These are phyloP conservation scores for Fusarium fujikuroi DNA, from an alignment of 2,329 filamentous ascomycete species.

Conservation along the genomic window DNA sequence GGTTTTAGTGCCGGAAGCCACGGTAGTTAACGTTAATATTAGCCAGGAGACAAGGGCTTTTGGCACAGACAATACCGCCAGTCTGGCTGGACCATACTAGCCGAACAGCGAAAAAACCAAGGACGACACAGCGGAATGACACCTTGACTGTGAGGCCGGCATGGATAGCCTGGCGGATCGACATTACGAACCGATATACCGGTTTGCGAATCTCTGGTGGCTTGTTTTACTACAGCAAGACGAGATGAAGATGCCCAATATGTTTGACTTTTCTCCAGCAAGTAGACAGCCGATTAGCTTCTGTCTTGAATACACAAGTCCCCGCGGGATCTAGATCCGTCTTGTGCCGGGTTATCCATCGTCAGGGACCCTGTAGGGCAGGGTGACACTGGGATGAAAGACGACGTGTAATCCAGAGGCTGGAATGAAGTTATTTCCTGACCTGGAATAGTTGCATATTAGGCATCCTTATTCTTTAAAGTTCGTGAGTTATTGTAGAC, in stretches of 20 bases:
- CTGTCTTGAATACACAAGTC: slow-evolving; percentile 1
- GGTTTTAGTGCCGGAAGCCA: slow-evolving; percentile 26
- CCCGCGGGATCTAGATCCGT: slow-evolving; percentile 26
- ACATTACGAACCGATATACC: slow-evolving; percentile 9
- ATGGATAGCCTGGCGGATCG: slow-evolving; percentile 35
- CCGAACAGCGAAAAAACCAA: slow-evolving; percentile 21
- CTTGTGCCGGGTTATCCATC: slow-evolving; percentile 3
- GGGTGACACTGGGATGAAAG: slow-evolving; percentile 2
- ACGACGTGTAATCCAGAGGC: slow-evolving; percentile 8
- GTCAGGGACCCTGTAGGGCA: slow-evolving; percentile 1
- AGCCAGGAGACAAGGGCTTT: slow-evolving; percentile 19
- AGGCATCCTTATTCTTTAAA: background rate
- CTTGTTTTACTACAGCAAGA: slow-evolving; percentile 6
- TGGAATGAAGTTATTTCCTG: slow-evolving; percentile 1
- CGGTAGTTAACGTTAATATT: slow-evolving; percentile 36
- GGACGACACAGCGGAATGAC: slow-evolving; percentile 31
- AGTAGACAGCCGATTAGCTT: slow-evolving; percentile 12
- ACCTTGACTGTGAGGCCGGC: slow-evolving; percentile 33
- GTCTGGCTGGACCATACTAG: slow-evolving; percentile 31
- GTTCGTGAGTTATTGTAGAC: slow-evolving; percentile 6
- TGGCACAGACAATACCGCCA: slow-evolving; percentile 23
- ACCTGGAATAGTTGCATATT: background rate
- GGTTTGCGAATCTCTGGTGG: slow-evolving; percentile 10
- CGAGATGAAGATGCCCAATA: slow-evolving; percentile 22
- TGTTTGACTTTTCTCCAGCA: slow-evolving; percentile 29